phyloP scores from a whole-genome alignment of 257 asterid species.

The Gardenia jasminoides region DNA sequence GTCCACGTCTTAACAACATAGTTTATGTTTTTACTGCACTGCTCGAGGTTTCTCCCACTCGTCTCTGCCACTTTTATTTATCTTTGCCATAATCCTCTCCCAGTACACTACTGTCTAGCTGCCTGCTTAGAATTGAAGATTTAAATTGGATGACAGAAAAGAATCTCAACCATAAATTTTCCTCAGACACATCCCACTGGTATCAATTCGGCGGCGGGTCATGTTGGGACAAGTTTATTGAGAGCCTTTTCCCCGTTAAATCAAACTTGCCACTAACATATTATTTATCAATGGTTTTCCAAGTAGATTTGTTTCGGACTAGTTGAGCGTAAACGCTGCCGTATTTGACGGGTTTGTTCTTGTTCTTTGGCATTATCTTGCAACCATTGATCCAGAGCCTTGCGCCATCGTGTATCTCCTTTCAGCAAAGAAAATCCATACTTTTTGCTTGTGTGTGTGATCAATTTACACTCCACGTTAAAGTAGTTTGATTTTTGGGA shows the following conservation, averaged over 20 bases:
- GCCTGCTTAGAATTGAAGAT: background rate
- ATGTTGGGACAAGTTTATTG: background rate
- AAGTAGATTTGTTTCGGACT: background rate
- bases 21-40: background rate
- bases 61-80: background rate
- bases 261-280: background rate
- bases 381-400: background rate
- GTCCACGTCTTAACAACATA: background rate
- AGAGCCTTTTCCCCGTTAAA: no score
- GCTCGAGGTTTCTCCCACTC: background rate
- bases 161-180: background rate
- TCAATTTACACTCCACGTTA: slow-evolving; percentile 10
- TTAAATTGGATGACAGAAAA: background rate
- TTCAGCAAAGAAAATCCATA: background rate
- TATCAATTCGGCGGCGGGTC: background rate
- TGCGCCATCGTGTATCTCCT: background rate
- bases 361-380: background rate
- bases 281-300: background rate
- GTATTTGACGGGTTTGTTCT: no score
- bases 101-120: no score
- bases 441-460: background rate
- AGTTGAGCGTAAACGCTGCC: no score
- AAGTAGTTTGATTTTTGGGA: slow-evolving; percentile 3
- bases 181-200: background rate
- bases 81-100: no score